Evolutionary conservation across 495 filamentous ascomycete genomes (phyloP).

Genomic region (Neurospora discreta): DNA sequence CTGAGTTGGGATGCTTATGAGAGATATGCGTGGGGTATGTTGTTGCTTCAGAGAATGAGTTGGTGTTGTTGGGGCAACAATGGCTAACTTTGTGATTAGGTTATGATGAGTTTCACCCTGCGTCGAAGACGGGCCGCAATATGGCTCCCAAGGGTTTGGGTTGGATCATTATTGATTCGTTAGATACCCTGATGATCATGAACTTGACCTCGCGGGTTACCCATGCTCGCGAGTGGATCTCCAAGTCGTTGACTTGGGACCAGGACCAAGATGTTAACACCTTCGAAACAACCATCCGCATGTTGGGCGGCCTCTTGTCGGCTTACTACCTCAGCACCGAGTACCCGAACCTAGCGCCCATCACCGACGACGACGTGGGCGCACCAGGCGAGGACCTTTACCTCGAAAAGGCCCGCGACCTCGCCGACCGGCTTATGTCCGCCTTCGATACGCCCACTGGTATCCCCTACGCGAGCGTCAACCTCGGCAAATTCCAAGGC

Average conservation of each 20-base stretch:
- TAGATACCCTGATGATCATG: slow-evolving; percentile 98
- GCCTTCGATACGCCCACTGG: slow-evolving; percentile 82
- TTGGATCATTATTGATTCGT: slow-evolving; percentile 95
- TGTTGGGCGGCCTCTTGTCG: slow-evolving; percentile 89
- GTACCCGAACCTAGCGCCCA: slow-evolving; percentile 54
- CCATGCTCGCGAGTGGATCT: slow-evolving; percentile 83
- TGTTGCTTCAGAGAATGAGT: not conserved
- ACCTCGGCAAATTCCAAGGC: slow-evolving; percentile 63
- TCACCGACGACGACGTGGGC: slow-evolving; percentile 53
- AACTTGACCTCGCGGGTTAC: slow-evolving; percentile 80
- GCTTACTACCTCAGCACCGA: slow-evolving; percentile 83
- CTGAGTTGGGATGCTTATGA: slow-evolving; percentile 90
- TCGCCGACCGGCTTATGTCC: slow-evolving; percentile 75
- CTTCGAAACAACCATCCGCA: slow-evolving; percentile 96
- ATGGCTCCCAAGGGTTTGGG: slow-evolving; percentile 80
- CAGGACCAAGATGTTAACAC: slow-evolving; percentile 93
- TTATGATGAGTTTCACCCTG: slow-evolving; percentile 72
- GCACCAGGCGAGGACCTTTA: slow-evolving; percentile 78
- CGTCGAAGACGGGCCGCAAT: slow-evolving; percentile 65
- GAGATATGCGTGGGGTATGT: slow-evolving; percentile 85
- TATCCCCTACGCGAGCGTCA: slow-evolving; percentile 83
- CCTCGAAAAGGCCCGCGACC: slow-evolving; percentile 87
- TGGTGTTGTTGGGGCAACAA: not conserved
- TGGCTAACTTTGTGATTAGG: slow-evolving; percentile 38
- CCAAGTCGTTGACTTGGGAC: slow-evolving; percentile 70